A percentile compares a stretch with the other conserved stretches of the same genome.
These are phyloP conservation scores for Citeromyces matritensis DNA, from an alignment of 805 yeast species.

Conservation along the genomic window DNA sequence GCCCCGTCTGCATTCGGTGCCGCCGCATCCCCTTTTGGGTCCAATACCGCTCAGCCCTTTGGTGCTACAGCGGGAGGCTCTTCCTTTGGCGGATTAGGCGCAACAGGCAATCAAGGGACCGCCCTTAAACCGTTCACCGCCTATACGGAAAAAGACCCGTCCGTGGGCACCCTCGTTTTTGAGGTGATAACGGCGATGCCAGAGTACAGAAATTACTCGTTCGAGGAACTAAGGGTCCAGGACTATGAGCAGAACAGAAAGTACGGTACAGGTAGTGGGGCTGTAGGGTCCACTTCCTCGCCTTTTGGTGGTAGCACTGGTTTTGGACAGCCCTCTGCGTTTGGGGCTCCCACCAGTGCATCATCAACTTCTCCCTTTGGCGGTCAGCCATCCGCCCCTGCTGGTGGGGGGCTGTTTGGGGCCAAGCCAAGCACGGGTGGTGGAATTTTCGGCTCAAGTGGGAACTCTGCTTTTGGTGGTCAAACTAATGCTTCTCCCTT, in stretches of 20 bases:
- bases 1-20: slow-evolving; percentile 4
- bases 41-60: slow-evolving; percentile 4
- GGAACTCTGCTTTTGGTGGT: slow-evolving; percentile 6
- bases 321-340: slow-evolving; percentile 1
- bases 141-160: slow-evolving; percentile 54
- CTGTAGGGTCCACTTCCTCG: slow-evolving; percentile 1
- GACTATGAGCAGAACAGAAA: slow-evolving; percentile 71
- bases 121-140: slow-evolving; percentile 56
- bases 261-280: slow-evolving; percentile 24
- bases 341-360: slow-evolving; percentile 3
- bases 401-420: slow-evolving; percentile 15
- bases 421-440: slow-evolving; percentile 8
- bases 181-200: slow-evolving; percentile 83
- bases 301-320: slow-evolving; percentile 8
- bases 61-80: not conserved
- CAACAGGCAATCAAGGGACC: slow-evolving; percentile 13
- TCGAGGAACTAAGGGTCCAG: slow-evolving; percentile 79
- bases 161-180: slow-evolving; percentile 40
- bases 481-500: slow-evolving; percentile 8
- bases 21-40: slow-evolving; percentile 25
- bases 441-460: slow-evolving; percentile 23
- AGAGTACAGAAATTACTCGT: slow-evolving; percentile 66
- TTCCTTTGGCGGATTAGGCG: slow-evolving; percentile 3
- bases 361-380: slow-evolving; percentile 9
- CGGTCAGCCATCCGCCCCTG: slow-evolving; percentile 6